phyloP scores from a whole-genome alignment of 2,329 filamentous ascomycete genomes.

The Hortaea sp. region DNA sequence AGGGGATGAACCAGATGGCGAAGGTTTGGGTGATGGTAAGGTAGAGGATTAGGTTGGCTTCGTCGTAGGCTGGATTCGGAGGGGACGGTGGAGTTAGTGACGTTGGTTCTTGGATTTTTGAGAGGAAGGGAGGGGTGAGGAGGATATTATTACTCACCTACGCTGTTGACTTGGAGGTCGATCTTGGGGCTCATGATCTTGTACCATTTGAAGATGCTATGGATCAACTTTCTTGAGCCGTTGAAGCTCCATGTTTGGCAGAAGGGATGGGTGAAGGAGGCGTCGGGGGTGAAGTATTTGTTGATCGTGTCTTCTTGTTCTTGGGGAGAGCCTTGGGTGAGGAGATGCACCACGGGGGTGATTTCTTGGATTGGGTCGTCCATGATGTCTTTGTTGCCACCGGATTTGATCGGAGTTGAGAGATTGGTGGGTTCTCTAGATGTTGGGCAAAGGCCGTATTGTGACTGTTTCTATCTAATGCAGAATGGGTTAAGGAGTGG shows the following conservation, averaged over 20 bases:
- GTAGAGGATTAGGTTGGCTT: slow-evolving; percentile 57
- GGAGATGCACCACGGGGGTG: slow-evolving; percentile 51
- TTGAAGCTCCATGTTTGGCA: slow-evolving; percentile 53
- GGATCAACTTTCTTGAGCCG: slow-evolving; percentile 57
- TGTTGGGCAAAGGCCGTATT: background rate
- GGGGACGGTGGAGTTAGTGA: background rate
- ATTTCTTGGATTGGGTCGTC: slow-evolving; percentile 48
- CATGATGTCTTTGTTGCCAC: slow-evolving; percentile 9
- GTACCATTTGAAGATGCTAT: slow-evolving; percentile 71
- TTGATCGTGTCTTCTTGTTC: slow-evolving; percentile 57
- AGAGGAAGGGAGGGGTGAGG: background rate
- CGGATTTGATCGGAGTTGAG: background rate
- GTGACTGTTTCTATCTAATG: too few relatives aligned
- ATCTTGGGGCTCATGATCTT: slow-evolving; percentile 71
- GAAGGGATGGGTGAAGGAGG: slow-evolving; percentile 69
- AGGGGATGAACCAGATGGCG: slow-evolving; percentile 65
- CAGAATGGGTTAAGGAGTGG: too few relatives aligned
- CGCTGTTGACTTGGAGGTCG: slow-evolving; percentile 53
- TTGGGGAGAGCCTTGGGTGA: slow-evolving; percentile 57
- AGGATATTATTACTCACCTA: slow-evolving; percentile 31
- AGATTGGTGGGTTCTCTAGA: background rate
- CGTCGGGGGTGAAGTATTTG: slow-evolving; percentile 62
- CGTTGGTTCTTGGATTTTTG: background rate
- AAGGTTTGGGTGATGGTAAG: slow-evolving; percentile 66
- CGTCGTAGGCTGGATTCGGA: slow-evolving; percentile 54